Evolutionary conservation across 495 filamentous ascomycete species (phyloP).

Genomic region (Extremus antarcticus): DNA sequence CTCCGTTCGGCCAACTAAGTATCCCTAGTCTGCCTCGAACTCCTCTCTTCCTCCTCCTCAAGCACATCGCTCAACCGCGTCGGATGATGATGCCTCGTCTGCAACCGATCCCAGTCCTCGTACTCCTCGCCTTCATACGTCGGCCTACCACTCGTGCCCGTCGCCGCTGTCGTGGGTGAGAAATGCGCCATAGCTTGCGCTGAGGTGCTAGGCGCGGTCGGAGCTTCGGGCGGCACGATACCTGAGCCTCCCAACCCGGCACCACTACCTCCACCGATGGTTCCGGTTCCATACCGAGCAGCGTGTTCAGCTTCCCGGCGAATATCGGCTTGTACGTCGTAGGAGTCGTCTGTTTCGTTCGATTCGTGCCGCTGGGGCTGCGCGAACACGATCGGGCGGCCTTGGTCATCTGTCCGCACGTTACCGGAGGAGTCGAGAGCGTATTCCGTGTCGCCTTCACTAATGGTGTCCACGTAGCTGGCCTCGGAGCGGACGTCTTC

Average conservation of each 20-base stretch:
- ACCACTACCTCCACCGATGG: neutral
- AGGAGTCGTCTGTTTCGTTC: slow-evolving; percentile 39
- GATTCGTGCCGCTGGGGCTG: slow-evolving; percentile 17
- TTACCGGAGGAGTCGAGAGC: slow-evolving; percentile 36
- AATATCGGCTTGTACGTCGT: slow-evolving; percentile 39
- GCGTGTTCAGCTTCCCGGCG: slow-evolving; percentile 39
- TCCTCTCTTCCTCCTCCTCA: slow-evolving; percentile 68
- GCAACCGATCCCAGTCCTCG: slow-evolving; percentile 69
- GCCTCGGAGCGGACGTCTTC: slow-evolving; percentile 36
- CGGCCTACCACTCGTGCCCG: slow-evolving; percentile 8
- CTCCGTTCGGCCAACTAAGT: neutral
- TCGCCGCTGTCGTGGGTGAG: neutral
- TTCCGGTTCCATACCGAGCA: slow-evolving; percentile 33
- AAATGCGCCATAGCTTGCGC: slow-evolving; percentile 11
- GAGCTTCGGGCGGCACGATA: slow-evolving; percentile 10
- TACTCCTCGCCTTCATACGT: slow-evolving; percentile 57
- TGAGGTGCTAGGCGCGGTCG: slow-evolving; percentile 5
- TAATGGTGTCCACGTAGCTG: slow-evolving; percentile 41
- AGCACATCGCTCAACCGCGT: slow-evolving; percentile 89
- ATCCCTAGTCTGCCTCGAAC: slow-evolving; percentile 44
- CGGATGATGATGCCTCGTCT: slow-evolving; percentile 80
- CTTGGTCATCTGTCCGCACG: slow-evolving; percentile 38
- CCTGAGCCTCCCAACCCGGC: neutral
- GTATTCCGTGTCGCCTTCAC: slow-evolving; percentile 46
- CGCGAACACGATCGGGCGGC: slow-evolving; percentile 29